Conservation (phyloP, 257 asterid genomes). For the Solanum neorickii region DNA sequence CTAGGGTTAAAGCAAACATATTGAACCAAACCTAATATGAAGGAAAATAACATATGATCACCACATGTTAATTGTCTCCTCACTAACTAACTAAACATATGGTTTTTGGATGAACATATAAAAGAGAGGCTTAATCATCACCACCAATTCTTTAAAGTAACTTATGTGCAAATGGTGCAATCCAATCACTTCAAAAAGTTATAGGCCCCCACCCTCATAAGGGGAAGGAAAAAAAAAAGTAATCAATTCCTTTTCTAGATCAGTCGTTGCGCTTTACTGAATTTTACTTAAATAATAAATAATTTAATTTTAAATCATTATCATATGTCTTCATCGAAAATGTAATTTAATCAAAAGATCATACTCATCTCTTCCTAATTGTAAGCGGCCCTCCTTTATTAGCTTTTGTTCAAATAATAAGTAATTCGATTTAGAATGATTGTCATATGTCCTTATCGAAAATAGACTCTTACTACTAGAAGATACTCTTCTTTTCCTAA, state of each 20-base stretch:
- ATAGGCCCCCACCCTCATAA: neutral
- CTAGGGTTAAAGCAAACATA: neutral
- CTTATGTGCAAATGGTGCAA: neutral
- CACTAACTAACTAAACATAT: neutral
- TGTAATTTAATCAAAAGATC: neutral
- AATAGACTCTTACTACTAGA: neutral
- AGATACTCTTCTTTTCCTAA: neutral
- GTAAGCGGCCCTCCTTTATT: neutral
- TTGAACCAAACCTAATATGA: neutral
- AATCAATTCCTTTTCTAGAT: too few species aligned
- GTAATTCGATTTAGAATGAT: too few species aligned
- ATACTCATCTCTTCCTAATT: neutral
- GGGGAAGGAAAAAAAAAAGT: neutral
- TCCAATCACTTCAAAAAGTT: neutral
- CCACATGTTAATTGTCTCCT: neutral
- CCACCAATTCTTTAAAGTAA: neutral
- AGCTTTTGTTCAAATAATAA: neutral
- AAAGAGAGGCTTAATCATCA: neutral
- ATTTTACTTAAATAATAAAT: too few species aligned
- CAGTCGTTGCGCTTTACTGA: accelerated
- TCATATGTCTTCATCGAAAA: neutral
- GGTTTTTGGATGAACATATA: neutral
- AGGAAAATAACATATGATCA: neutral
- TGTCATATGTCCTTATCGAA: neutral
- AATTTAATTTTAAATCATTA: too few species aligned